A percentile compares a stretch with the other conserved stretches of the same genome.
phyloP scores from a whole-genome alignment of 257 asterid species.

The Petunia axillaris region DNA sequence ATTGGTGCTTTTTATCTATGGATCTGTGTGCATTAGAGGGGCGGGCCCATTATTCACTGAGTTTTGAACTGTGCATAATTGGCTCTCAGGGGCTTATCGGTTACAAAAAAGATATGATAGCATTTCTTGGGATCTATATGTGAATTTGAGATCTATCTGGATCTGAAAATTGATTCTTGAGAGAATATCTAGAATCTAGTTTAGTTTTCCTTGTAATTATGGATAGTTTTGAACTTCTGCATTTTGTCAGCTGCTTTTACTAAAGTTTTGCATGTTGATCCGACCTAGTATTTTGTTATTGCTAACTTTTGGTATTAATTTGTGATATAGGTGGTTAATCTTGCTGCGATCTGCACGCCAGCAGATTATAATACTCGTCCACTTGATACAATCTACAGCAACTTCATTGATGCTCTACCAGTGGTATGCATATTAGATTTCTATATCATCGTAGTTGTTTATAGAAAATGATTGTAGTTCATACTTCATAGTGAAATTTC shows the following conservation, averaged over 20 bases:
- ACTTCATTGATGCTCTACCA: constrained; percentile 88
- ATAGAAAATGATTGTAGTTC: not conserved
- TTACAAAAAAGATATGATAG: too few relatives aligned
- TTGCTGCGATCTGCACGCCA: constrained; percentile 97
- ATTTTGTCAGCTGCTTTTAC: not conserved
- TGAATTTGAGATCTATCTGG: not conserved
- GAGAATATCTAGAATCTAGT: not conserved
- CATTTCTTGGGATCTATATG: not conserved
- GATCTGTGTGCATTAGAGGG: not conserved
- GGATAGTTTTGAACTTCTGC: not conserved
- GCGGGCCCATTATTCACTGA: too few relatives aligned
- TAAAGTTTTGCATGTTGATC: not conserved
- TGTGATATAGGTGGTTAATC: constrained; percentile 67
- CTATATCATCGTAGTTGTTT: not conserved
- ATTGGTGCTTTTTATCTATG: not conserved
- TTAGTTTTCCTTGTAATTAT: not conserved
- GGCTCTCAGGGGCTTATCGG: too few relatives aligned
- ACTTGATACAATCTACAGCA: constrained; percentile 91
- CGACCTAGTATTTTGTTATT: constrained; percentile 29
- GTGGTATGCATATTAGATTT: constrained; percentile 53
- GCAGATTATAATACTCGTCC: constrained; percentile 96
- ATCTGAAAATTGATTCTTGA: not conserved
- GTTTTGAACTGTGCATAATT: too few relatives aligned
- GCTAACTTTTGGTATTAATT: constrained; percentile 25
- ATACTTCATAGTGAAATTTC: not conserved